Percentiles rank a stretch among this genome's conserved stretches.
phyloP scores from a whole-genome alignment of 2,329 filamentous ascomycete species.

The Diaporthe amygdali region DNA sequence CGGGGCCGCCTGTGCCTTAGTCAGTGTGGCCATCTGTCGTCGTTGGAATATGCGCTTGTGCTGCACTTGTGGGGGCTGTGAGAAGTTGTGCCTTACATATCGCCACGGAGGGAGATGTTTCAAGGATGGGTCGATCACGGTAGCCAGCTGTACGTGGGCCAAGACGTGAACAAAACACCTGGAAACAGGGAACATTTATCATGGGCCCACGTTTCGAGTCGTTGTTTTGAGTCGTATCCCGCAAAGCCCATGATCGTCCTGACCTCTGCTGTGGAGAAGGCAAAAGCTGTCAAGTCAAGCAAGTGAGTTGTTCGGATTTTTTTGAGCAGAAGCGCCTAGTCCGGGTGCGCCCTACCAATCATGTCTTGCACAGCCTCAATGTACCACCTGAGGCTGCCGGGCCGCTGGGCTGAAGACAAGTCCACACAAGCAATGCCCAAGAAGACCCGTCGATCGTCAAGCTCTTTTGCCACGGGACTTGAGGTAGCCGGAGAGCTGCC shows the following conservation, averaged over 20 bases:
- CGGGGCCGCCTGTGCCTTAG: not conserved
- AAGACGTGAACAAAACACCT: constrained; percentile 3
- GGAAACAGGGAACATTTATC: not conserved
- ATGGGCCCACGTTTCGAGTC: not conserved
- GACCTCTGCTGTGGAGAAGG: not conserved
- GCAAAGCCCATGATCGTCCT: not conserved
- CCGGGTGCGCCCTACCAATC: not conserved
- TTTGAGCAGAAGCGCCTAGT: not conserved
- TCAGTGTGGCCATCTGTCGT: not conserved
- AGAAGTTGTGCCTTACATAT: not conserved
- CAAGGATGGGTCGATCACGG: constrained; percentile 1
- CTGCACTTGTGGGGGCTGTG: constrained; percentile 22
- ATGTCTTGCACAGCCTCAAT: constrained; percentile 17
- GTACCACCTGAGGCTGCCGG: not conserved
- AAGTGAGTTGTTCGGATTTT: not conserved
- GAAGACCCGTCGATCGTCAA: constrained; percentile 6
- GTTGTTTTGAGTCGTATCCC: not conserved
- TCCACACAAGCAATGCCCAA: constrained; percentile 6
- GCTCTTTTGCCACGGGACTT: constrained; percentile 8
- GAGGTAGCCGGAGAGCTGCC: not conserved
- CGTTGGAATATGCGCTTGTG: not conserved
- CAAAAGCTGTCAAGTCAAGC: not conserved
- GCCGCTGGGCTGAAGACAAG: not conserved
- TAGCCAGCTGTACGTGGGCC: not conserved
- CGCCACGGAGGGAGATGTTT: not conserved